These are phyloP conservation scores for Acanthamoeba triangularis DNA, from an alignment of 208 protist species.

Conservation along the genomic window DNA sequence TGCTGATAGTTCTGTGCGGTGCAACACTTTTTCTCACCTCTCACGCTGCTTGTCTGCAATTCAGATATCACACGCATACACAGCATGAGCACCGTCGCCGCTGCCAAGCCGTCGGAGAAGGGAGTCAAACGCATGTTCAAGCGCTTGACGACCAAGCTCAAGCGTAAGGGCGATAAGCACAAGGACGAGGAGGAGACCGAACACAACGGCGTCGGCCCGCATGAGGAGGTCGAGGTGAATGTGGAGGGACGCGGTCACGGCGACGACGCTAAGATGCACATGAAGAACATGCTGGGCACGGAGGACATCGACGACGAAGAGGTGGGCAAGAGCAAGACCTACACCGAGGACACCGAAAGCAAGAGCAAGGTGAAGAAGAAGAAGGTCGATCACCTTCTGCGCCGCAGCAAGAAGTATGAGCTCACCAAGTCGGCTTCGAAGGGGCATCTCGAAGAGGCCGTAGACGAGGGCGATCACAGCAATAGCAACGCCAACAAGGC, in stretches of 20 bases:
- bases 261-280: neutral
- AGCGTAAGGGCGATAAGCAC: constrained; percentile 33
- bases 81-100: neutral
- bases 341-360: neutral
- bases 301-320: neutral
- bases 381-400: constrained; percentile 2
- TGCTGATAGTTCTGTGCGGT: too few species aligned
- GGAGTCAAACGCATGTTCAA: constrained; percentile 36
- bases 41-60: neutral
- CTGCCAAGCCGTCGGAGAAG: constrained; percentile 14
- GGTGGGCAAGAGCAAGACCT: neutral
- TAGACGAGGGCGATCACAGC: neutral
- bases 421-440: constrained; percentile 21
- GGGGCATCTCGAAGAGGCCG: neutral
- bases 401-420: constrained; percentile 26
- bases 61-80: neutral
- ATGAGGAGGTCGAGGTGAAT: neutral
- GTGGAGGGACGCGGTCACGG: neutral
- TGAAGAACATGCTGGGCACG: neutral
- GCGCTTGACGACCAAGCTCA: constrained; percentile 6
- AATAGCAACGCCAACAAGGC: neutral
- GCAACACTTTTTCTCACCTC: too few species aligned
- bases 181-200: neutral
- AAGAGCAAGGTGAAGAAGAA: constrained; percentile 24
- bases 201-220: neutral